Percentiles rank a stretch among this genome's conserved stretches.
These are phyloP conservation scores for Cyclotella cryptica DNA, from an alignment of 108 stramenopile species.

Conservation along the genomic window DNA sequence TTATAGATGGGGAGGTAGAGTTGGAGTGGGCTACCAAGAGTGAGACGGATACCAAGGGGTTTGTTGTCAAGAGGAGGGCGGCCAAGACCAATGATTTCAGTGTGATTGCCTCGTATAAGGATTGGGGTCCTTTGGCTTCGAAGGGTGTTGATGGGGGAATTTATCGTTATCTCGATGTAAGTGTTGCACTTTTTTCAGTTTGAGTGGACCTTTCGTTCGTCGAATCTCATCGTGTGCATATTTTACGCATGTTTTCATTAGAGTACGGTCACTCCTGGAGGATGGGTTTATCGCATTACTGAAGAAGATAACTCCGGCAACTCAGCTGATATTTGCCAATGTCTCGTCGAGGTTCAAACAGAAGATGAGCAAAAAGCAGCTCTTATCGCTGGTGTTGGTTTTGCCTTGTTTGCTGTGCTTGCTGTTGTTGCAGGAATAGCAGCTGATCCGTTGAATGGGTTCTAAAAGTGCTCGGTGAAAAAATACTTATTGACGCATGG, in stretches of 20 bases:
- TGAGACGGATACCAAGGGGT: slow-evolving; percentile 82
- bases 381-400: slow-evolving; percentile 80
- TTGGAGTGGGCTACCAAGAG: slow-evolving; percentile 83
- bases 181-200: background rate
- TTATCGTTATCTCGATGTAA: slow-evolving; percentile 75
- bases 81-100: slow-evolving; percentile 82
- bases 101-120: slow-evolving; percentile 71
- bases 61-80: slow-evolving; percentile 82
- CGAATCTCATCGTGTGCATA: background rate
- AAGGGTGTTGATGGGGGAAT: slow-evolving; percentile 81
- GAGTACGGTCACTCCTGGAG: slow-evolving; percentile 64
- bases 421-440: slow-evolving; percentile 81
- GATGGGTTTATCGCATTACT: slow-evolving; percentile 91
- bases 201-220: background rate
- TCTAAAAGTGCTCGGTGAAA: background rate
- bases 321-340: slow-evolving; percentile 85
- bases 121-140: slow-evolving; percentile 80
- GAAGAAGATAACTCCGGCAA: slow-evolving; percentile 76
- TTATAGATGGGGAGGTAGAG: slow-evolving; percentile 80
- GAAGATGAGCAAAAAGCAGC: slow-evolving; percentile 84
- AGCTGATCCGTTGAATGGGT: slow-evolving; percentile 72
- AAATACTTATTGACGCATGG: too few species aligned
- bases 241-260: background rate
- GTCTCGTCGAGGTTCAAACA: slow-evolving; percentile 89
- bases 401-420: slow-evolving; percentile 62